Conservation (phyloP, 1,139 yeast genomes). For the Yamadazyma dendronema region DNA sequence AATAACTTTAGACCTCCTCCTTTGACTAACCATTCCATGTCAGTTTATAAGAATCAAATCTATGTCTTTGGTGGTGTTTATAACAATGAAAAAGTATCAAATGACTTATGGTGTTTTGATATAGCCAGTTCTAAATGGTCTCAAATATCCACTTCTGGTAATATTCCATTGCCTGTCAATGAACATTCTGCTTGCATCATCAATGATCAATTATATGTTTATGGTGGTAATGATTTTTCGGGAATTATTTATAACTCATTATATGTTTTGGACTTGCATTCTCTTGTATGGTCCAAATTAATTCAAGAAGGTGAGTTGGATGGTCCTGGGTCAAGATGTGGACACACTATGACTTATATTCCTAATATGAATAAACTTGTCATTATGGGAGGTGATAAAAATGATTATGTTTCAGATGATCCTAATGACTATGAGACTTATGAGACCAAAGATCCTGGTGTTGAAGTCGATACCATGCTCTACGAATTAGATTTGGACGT, state of each 20-base stretch:
- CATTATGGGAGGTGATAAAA: constrained; percentile 90
- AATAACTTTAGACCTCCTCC: constrained; percentile 75
- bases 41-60: constrained; percentile 72
- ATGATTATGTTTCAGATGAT: constrained; percentile 48
- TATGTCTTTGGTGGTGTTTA: constrained; percentile 93
- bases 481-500: constrained; percentile 56
- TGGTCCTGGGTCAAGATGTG: constrained; percentile 84
- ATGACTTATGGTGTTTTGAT: constrained; percentile 83
- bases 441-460: constrained; percentile 48
- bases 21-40: constrained; percentile 88
- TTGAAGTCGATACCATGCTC: constrained; percentile 55
- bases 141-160: constrained; percentile 49
- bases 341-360: constrained; percentile 84
- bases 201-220: constrained; percentile 76
- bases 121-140: constrained; percentile 70
- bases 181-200: constrained; percentile 87
- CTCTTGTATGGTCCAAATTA: constrained; percentile 72
- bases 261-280: constrained; percentile 72
- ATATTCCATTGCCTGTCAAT: constrained; percentile 80
- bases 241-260: constrained; percentile 71
- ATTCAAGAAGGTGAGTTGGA: constrained; percentile 35
- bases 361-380: constrained; percentile 66
- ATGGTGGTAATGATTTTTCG: constrained; percentile 84
- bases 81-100: constrained; percentile 70
- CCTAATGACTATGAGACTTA: constrained; percentile 44